Percentiles rank a stretch among this genome's conserved stretches.
Evolutionary conservation across 208 protist species (phyloP).

Genomic region (Wallacemonas sp.): DNA sequence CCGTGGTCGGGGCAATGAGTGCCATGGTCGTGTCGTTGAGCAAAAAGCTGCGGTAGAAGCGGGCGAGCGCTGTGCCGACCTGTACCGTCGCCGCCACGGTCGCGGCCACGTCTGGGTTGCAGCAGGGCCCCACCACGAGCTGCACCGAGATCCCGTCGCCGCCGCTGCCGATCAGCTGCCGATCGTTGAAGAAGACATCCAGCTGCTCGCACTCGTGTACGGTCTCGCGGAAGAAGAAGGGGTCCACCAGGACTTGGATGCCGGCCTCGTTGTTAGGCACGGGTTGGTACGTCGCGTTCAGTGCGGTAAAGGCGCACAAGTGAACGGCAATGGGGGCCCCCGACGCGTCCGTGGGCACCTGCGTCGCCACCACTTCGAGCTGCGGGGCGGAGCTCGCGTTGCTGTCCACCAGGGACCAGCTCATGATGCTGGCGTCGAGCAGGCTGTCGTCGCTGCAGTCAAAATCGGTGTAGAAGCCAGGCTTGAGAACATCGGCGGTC

Average conservation of each 20-base stretch:
- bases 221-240: constrained; percentile 11
- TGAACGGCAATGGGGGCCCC: not conserved
- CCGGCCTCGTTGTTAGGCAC: constrained; percentile 8
- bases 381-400: not conserved
- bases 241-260: constrained; percentile 14
- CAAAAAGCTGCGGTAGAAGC: constrained; percentile 19
- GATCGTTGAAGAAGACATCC: constrained; percentile 21
- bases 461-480: constrained; percentile 22
- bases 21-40: constrained; percentile 21
- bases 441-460: constrained; percentile 3
- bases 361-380: not conserved
- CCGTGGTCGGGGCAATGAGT: not conserved
- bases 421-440: constrained; percentile 1
- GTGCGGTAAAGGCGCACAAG: constrained; percentile 21
- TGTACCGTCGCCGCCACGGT: not conserved
- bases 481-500: constrained; percentile 15
- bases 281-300: constrained; percentile 21
- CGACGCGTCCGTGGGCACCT: not conserved
- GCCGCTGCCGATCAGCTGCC: not conserved
- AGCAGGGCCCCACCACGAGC: constrained; percentile 11
- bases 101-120: not conserved
- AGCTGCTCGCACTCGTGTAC: constrained; percentile 20
- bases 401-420: constrained; percentile 3
- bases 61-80: not conserved
- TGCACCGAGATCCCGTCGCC: not conserved